Evolutionary conservation across 192 early-diverging fungal species (phyloP), one percentile per base, ranked within the genome.

Genomic region (Backusella macrospora): DNA sequence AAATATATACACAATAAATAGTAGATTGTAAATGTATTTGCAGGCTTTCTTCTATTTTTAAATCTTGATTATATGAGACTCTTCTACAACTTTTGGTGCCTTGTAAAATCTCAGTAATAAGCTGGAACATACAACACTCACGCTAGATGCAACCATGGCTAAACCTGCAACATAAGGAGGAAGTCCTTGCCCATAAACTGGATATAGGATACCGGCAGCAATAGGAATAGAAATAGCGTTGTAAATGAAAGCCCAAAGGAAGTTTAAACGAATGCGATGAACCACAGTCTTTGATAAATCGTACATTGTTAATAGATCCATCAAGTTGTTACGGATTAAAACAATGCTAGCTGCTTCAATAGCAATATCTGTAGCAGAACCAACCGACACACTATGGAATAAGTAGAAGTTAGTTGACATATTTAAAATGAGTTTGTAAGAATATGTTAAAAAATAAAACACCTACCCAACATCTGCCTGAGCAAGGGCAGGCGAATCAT

Each of bases 401-500:
- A 62, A 67, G 2, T 15, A 42, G 12, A 1, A 2, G 29, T 34
- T 34, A 34, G 29, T 34, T 34, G 2, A 34, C 29, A 34, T n/a
- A 34, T 1, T 34, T 34, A 34, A 1, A 34, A n/a, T 29, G 26
- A 37, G 21, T 23, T 55, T 40, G 46, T 38, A 62, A 46, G 40
- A 45, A 47, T 34, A 43, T 6, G 7, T n/a, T 23, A 9, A 37
- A 64, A 29, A 8, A 5, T 48, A 40, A 10, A n/a, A 52, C 44
- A 55, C 77, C 46, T 78, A 78, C 77, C 78, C 95, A 38, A 98
- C 86, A 82, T 96, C 93, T 2, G 96, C 90, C 72, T 94, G 92
- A 5, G 95, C 93, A 1, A 98, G 81, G 2, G 97, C 97, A 47
- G 94, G 90, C 5, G 95, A 91, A 82, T 97, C 97, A 70, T 98